phyloP scores from a whole-genome alignment of 306 rosid species.

The Fragaria iinumae region DNA sequence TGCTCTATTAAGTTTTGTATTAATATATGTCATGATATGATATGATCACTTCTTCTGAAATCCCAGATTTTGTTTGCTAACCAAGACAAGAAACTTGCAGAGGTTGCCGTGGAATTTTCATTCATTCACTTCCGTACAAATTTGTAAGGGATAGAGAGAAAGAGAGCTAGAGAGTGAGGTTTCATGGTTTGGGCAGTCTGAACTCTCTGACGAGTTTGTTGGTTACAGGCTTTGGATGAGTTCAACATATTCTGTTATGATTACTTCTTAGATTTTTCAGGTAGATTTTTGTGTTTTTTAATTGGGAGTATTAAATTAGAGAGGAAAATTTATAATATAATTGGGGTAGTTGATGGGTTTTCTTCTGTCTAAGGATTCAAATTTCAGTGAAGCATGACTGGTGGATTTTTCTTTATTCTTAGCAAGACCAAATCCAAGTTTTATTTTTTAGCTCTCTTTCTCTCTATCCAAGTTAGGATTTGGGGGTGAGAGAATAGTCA shows the following conservation, averaged over 20 bases:
- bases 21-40: slow-evolving; percentile 22
- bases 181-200: slow-evolving; percentile 62
- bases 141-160: neutral
- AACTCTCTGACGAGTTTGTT: slow-evolving; percentile 46
- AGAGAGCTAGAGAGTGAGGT: slow-evolving; percentile 32
- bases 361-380: slow-evolving; percentile 34
- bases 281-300: slow-evolving; percentile 42
- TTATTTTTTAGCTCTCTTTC: too few species aligned
- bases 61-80: slow-evolving; percentile 41
- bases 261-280: slow-evolving; percentile 37
- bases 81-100: slow-evolving; percentile 37
- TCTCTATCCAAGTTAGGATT: slow-evolving; percentile 51
- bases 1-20: slow-evolving; percentile 25
- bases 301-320: slow-evolving; percentile 21
- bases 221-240: slow-evolving; percentile 40
- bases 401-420: slow-evolving; percentile 41
- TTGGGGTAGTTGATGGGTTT: slow-evolving; percentile 10
- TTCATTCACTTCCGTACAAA: neutral
- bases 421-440: slow-evolving; percentile 62
- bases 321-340: slow-evolving; percentile 28
- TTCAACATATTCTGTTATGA: slow-evolving; percentile 49
- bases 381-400: slow-evolving; percentile 46
- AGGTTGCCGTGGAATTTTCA: slow-evolving; percentile 10
- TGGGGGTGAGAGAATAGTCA: slow-evolving; percentile 63
- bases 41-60: slow-evolving; percentile 29